Conservation (phyloP, 805 yeast species). For the Spathaspora gorwiae region DNA sequence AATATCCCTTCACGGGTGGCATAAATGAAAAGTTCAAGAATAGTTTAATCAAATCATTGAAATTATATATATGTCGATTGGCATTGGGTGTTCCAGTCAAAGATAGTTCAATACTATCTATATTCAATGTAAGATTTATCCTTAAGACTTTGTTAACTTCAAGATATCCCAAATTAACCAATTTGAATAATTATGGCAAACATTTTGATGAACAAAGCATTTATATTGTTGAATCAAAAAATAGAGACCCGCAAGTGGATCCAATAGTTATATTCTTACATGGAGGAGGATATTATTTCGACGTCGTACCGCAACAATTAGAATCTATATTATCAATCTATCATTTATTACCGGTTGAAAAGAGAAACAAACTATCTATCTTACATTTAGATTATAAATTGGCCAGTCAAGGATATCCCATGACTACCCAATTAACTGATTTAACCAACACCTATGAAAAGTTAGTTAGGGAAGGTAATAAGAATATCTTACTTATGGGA, state of each 20-base stretch:
- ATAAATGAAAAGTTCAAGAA: conserved; percentile 12
- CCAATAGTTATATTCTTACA: conserved; percentile 33
- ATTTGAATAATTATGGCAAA: conserved; percentile 29
- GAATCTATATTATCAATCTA: conserved; percentile 25
- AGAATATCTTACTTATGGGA: conserved; percentile 32
- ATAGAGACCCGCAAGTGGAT: conserved; percentile 17
- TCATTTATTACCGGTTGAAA: conserved; percentile 19
- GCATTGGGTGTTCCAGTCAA: conserved; percentile 11
- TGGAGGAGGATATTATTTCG: conserved; percentile 38
- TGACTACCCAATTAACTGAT: conserved; percentile 31
- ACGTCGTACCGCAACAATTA: conserved; percentile 27
- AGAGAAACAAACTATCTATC: conserved; percentile 16
- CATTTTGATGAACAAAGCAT: conserved; percentile 23
- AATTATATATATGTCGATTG: conserved; percentile 11
- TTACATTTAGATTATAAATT: conserved; percentile 29
- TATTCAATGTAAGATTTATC: conserved; percentile 8
- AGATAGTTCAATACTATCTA: conserved; percentile 10
- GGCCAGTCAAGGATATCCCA: conserved; percentile 23
- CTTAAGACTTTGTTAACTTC: conserved; percentile 8
- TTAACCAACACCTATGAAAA: conserved; percentile 22
- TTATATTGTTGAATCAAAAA: conserved; percentile 31
- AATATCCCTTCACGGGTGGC: conserved; percentile 12
- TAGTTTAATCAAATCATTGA: conserved; percentile 9
- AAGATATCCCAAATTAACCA: conserved; percentile 4
- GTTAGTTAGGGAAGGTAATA: conserved; percentile 17